phyloP scores from a whole-genome alignment of 257 asterid species.

The Anisodus acutangulus region DNA sequence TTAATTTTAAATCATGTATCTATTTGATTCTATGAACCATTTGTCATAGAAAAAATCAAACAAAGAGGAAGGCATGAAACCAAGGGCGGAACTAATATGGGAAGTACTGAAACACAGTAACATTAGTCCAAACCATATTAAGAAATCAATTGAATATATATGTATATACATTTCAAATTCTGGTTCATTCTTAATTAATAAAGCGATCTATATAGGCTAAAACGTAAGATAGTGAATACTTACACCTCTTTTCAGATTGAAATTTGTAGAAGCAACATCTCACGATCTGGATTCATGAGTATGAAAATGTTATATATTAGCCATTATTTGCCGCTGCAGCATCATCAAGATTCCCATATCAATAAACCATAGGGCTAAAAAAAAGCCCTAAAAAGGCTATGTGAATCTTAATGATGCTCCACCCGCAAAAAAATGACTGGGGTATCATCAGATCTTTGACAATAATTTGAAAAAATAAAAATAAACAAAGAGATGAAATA shows the following conservation, averaged over 20 bases:
- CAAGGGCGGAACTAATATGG: no score
- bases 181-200: neutral
- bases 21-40: neutral
- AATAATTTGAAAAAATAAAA: neutral
- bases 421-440: constrained; percentile 56
- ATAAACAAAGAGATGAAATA: no score
- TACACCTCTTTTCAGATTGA: neutral
- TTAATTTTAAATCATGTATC: neutral
- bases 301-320: constrained; percentile 28
- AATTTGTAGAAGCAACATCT: no score
- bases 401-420: constrained; percentile 86
- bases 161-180: no score
- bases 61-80: no score
- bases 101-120: no score
- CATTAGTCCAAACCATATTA: no score
- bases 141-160: no score
- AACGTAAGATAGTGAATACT: neutral
- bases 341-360: constrained; percentile 77
- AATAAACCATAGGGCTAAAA: constrained; percentile 16
- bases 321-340: constrained; percentile 75
- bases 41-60: neutral
- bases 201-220: neutral
- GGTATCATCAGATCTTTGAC: neutral
- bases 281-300: neutral
- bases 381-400: constrained; percentile 40